Evolutionary conservation across 169 alveolate species (phyloP), one percentile per base, ranked within the genome.

Genomic region (Amoebophrya sp.): DNA sequence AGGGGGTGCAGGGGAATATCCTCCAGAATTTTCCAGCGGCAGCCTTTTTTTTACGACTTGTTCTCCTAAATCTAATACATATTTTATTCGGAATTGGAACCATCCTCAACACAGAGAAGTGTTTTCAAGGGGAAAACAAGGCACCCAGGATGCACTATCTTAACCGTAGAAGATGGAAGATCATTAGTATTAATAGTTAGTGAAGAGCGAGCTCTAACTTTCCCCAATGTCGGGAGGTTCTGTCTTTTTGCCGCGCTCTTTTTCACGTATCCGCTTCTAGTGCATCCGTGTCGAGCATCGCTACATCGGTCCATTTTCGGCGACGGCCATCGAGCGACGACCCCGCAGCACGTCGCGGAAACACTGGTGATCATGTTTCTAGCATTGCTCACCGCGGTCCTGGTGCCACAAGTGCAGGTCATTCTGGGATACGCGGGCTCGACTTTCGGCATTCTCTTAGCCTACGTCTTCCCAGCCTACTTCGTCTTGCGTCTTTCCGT

Each of bases 231-330:
- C 38, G 83, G 83, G 2, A 29, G 83, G 12, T 65, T 65, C 33
- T 65, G 83, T 65, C 83, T 65, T 29, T 65, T 6, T 65, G n/a
- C n/a, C 83, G 83, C 83, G 33, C 26, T 65, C 33, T 65, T 26
- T 36, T 65, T 65, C 83, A 65, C 83, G 36, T 65, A 65, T 26
- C 83, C 83, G 83, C 83, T 65, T 29, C 83, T 65, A 26, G n/a
- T 65, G 39, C 83, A 65, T 36, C 83, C 83, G 36, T 65, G 83
- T 36, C 83, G 83, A 6, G 83, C 83, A 10, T 26, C 33, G 33
- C 2, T 65, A 0, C 83, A 65, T 36, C 83, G 83, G 39, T 1
- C 33, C 2, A 1, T 65, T 6, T 65, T 1, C 83, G 83, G 83
- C 83, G 83, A 65, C 83, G 2, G 10, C 38, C 26, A 65, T 36